These are phyloP conservation scores for Solanum appendiculatum DNA, from an alignment of 257 asterid genomes.

Conservation along the genomic window DNA sequence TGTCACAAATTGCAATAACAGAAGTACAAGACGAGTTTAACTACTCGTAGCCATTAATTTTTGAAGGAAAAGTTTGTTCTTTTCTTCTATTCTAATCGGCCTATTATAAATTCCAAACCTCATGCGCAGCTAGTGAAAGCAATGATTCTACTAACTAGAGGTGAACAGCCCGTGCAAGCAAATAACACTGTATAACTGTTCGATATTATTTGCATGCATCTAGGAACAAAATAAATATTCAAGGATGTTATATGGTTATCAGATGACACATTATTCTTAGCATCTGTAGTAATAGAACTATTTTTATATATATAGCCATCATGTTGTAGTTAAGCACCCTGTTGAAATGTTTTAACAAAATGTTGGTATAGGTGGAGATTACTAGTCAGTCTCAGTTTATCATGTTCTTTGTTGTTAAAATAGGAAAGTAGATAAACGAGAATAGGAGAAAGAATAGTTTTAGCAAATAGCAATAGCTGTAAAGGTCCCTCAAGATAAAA, in stretches of 20 bases:
- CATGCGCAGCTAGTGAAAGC: neutral
- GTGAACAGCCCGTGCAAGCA: neutral
- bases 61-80: neutral
- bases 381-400: neutral
- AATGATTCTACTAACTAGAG: neutral
- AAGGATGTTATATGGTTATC: neutral
- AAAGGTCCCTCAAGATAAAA: conserved; percentile 92
- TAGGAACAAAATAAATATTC: neutral
- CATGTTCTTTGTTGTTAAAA: neutral
- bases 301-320: neutral
- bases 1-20: neutral
- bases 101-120: neutral
- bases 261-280: neutral
- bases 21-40: neutral
- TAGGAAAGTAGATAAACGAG: too few relatives aligned
- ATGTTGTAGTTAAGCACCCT: neutral
- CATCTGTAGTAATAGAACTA: neutral
- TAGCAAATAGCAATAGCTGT: neutral
- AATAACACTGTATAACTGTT: neutral
- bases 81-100: neutral
- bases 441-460: too few relatives aligned
- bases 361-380: neutral
- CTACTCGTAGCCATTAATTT: neutral
- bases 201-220: neutral
- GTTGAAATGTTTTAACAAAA: too few relatives aligned